These are phyloP conservation scores for Metschnikowia lachancei DNA, from an alignment of 805 yeast species.

Conservation along the genomic window DNA sequence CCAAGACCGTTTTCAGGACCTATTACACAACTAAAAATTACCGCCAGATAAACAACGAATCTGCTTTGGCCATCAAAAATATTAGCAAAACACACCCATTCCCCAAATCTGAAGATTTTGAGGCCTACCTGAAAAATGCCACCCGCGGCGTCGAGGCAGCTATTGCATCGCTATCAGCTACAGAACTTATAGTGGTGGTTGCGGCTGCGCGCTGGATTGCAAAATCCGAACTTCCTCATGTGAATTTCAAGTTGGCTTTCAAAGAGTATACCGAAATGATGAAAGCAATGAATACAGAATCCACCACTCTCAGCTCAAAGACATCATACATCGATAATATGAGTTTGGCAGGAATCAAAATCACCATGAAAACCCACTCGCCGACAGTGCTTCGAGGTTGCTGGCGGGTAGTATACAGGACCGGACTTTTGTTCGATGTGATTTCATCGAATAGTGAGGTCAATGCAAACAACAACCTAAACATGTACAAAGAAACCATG, in stretches of 20 bases:
- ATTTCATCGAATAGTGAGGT: constrained; percentile 42
- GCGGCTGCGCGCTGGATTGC: constrained; percentile 71
- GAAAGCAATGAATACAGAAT: constrained; percentile 40
- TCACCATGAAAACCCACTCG: constrained; percentile 54
- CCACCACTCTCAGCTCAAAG: constrained; percentile 25
- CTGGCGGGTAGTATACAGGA: constrained; percentile 69
- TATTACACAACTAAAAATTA: constrained; percentile 60
- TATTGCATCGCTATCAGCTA: constrained; percentile 50
- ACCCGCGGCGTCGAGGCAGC: constrained; percentile 23
- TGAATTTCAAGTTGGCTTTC: constrained; percentile 74
- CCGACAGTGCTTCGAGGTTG: constrained; percentile 58
- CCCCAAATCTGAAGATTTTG: constrained; percentile 28
- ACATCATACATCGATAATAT: constrained; percentile 38
- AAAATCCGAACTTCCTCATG: constrained; percentile 53
- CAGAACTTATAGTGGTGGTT: constrained; percentile 69
- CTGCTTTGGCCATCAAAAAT: constrained; percentile 39
- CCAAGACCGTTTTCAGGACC: constrained; percentile 29
- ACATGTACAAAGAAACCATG: constrained; percentile 30
- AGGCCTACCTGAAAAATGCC: constrained; percentile 19
- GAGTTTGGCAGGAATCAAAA: constrained; percentile 31
- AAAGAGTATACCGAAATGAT: constrained; percentile 68
- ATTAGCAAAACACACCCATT: constrained; percentile 26
- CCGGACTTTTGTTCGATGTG: constrained; percentile 52
- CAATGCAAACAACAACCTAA: constrained; percentile 28
- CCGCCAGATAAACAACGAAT: constrained; percentile 46